Evolutionary conservation across 2,329 filamentous ascomycete species (phyloP).

Genomic region (Aspergillus uvarum): DNA sequence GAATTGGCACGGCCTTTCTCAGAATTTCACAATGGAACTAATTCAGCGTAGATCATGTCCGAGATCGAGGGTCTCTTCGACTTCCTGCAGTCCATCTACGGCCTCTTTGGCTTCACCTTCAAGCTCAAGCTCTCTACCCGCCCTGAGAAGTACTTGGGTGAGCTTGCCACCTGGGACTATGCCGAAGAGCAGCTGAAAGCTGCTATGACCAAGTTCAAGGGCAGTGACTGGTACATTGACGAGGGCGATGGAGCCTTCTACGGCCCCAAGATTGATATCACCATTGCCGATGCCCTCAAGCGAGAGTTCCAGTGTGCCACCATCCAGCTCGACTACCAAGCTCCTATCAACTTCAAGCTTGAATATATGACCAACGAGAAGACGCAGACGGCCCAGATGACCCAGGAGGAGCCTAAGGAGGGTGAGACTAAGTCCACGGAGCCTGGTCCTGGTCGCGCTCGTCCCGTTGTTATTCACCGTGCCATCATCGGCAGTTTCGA

Average conservation of each 20-base stretch:
- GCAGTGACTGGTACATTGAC: slow-evolving; percentile 82
- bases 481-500: slow-evolving; percentile 54
- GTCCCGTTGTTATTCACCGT: slow-evolving; percentile 53
- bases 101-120: slow-evolving; percentile 83
- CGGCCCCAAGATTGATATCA: slow-evolving; percentile 97
- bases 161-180: slow-evolving; percentile 81
- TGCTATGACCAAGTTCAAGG: slow-evolving; percentile 75
- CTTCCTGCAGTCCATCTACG: slow-evolving; percentile 77
- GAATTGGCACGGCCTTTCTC: background rate
- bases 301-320: slow-evolving; percentile 88
- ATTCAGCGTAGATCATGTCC: slow-evolving; percentile 52
- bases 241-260: slow-evolving; percentile 97
- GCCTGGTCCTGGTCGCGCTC: slow-evolving; percentile 44
- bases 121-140: slow-evolving; percentile 93
- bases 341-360: slow-evolving; percentile 80
- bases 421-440: slow-evolving; percentile 41
- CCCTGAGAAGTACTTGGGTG: slow-evolving; percentile 83
- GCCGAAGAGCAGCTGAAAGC: slow-evolving; percentile 79
- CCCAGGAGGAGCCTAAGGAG: slow-evolving; percentile 36
- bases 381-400: slow-evolving; percentile 50
- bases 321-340: slow-evolving; percentile 90
- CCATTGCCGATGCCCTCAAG: slow-evolving; percentile 81
- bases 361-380: slow-evolving; percentile 77
- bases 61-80: slow-evolving; percentile 85
- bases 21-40: slow-evolving; percentile 7